Conservation (phyloP, 257 asterid genomes). For the Phtheirospermum japonicum region DNA sequence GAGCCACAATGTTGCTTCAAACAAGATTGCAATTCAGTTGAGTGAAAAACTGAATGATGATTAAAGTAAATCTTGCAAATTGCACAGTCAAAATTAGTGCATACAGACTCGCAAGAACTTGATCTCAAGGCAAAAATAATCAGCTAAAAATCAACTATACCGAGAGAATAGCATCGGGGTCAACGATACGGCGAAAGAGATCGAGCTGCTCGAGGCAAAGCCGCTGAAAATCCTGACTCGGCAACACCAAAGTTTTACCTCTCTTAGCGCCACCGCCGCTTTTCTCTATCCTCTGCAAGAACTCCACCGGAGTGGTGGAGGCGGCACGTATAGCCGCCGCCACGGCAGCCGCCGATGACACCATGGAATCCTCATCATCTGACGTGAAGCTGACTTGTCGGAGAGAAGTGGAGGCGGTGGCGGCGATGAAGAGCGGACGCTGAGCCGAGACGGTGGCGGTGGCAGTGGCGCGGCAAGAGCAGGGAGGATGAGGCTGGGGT, state of each 20-base stretch:
- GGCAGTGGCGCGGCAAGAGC: slow-evolving; percentile 51
- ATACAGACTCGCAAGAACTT: background rate
- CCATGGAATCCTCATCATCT: slow-evolving; percentile 42
- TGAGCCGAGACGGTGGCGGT: slow-evolving; percentile 44
- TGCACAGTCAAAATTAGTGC: slow-evolving; percentile 1
- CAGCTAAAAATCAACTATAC: slow-evolving; percentile 33
- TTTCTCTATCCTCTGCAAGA: slow-evolving; percentile 65
- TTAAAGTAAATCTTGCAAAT: background rate
- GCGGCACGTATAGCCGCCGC: slow-evolving; percentile 65
- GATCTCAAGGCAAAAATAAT: slow-evolving; percentile 9
- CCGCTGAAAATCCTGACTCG: slow-evolving; percentile 81
- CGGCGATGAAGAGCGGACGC: slow-evolving; percentile 40
- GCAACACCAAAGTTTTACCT: slow-evolving; percentile 56
- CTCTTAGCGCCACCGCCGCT: slow-evolving; percentile 33
- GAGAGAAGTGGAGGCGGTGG: slow-evolving; percentile 47
- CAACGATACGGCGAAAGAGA: slow-evolving; percentile 78
- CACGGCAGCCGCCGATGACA: slow-evolving; percentile 77
- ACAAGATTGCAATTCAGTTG: background rate
- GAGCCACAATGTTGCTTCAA: background rate
- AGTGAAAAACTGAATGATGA: background rate
- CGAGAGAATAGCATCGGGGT: slow-evolving; percentile 72
- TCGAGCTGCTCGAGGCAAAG: slow-evolving; percentile 84
- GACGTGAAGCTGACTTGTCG: slow-evolving; percentile 52
- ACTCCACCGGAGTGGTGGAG: slow-evolving; percentile 91
- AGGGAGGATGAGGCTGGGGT: slow-evolving; percentile 28